phyloP scores from a whole-genome alignment of 768 basidiomycete species.

The Zangia roseola region DNA sequence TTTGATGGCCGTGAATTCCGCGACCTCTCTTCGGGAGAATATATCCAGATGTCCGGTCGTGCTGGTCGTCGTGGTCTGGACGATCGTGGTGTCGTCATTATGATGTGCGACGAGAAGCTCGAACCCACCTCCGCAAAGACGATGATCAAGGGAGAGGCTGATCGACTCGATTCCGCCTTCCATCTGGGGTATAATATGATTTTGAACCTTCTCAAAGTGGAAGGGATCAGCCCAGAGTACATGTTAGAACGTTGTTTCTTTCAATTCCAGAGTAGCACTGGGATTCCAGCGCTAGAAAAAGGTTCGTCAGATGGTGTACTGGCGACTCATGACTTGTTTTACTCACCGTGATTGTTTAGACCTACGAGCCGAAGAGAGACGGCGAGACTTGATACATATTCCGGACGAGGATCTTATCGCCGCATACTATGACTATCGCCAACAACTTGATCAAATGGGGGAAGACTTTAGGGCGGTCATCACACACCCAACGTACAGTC shows the following conservation, averaged over 20 bases:
- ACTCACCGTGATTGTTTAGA: constrained; percentile 46
- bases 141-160: constrained; percentile 99
- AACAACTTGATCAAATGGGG: constrained; percentile 87
- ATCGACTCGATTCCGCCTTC: constrained; percentile 96
- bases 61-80: constrained; percentile 96
- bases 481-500: constrained; percentile 91
- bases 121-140: constrained; percentile 88
- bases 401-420: constrained; percentile 81
- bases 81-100: constrained; percentile 98
- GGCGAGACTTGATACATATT: constrained; percentile 62
- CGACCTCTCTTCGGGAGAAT: constrained; percentile 91
- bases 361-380: constrained; percentile 67
- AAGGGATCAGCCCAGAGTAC: constrained; percentile 96
- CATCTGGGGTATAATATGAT: constrained; percentile 99
- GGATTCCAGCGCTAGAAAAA: constrained; percentile 81
- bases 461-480: constrained; percentile 89
- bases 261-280: constrained; percentile 94
- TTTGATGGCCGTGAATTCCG: constrained; percentile 96
- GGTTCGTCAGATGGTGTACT: constrained; percentile 47
- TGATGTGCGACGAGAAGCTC: constrained; percentile 99
- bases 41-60: constrained; percentile 99
- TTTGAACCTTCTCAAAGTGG: constrained; percentile 96
- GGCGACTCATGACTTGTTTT: no score
- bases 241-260: constrained; percentile 98
- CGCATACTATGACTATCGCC: constrained; percentile 91